Percentiles rank a stretch among this genome's conserved stretches.
These are phyloP conservation scores for Auriscalpium microsporum DNA, from an alignment of 768 basidiomycete species.

Conservation along the genomic window DNA sequence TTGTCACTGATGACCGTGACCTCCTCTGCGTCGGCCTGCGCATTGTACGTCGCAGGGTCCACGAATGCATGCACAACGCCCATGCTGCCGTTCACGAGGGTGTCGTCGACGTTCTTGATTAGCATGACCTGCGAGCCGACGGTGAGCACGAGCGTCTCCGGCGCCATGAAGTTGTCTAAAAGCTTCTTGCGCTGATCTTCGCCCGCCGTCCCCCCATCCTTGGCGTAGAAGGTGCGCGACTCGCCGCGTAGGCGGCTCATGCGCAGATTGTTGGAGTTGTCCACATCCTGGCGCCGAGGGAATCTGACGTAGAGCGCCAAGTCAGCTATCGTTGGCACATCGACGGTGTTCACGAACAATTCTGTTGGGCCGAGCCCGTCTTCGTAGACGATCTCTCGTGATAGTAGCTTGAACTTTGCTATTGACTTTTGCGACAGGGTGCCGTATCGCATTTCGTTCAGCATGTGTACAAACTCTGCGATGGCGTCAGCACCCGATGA, in stretches of 20 bases:
- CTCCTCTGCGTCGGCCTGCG: slow-evolving; percentile 9
- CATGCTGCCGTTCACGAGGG: slow-evolving; percentile 90
- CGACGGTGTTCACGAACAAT: slow-evolving; percentile 44
- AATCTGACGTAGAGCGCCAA: slow-evolving; percentile 43
- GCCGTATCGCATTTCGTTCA: slow-evolving; percentile 98
- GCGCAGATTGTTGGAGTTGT: slow-evolving; percentile 67
- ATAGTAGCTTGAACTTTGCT: slow-evolving; percentile 58
- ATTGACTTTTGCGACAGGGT: slow-evolving; percentile 56
- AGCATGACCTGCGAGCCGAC: slow-evolving; percentile 88
- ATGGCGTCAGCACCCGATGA: slow-evolving; percentile 2
- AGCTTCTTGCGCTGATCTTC: slow-evolving; percentile 59
- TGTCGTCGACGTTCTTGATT: slow-evolving; percentile 88
- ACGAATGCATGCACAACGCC: slow-evolving; percentile 75
- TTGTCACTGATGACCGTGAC: slow-evolving; percentile 4
- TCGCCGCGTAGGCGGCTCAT: slow-evolving; percentile 53
- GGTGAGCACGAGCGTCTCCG: slow-evolving; percentile 56
- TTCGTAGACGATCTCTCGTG: slow-evolving; percentile 59
- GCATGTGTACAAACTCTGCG: slow-evolving; percentile 86
- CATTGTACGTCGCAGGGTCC: slow-evolving; percentile 32
- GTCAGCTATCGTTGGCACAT: not conserved
- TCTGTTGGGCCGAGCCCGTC: slow-evolving; percentile 89
- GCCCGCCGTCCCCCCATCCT: slow-evolving; percentile 55
- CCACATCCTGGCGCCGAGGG: slow-evolving; percentile 88
- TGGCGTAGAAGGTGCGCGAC: slow-evolving; percentile 42
- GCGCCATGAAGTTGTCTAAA: slow-evolving; percentile 89